Conservation (phyloP, 108 stramenopile species). For the Discostella pseudostelligera region DNA sequence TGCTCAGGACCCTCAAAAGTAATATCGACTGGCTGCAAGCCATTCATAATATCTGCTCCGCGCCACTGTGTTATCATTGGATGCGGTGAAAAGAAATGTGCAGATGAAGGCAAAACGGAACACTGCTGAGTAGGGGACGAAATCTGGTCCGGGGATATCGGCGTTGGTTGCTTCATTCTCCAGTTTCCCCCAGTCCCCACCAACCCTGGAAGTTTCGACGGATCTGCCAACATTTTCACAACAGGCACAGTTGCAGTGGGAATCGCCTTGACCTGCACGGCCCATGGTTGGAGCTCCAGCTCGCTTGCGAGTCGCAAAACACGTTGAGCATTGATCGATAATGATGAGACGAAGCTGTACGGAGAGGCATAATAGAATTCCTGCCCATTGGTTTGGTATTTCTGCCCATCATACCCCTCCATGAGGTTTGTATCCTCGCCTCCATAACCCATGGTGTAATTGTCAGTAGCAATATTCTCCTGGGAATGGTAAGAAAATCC, state of each 20-base stretch:
- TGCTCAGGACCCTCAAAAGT: slow-evolving; percentile 93
- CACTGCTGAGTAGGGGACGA: slow-evolving; percentile 10
- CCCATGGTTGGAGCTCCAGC: slow-evolving; percentile 82
- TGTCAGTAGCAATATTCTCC: too few species aligned
- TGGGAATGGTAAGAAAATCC: slow-evolving; percentile 7
- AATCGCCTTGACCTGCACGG: slow-evolving; percentile 88
- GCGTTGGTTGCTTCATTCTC: slow-evolving; percentile 46
- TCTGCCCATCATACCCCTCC: slow-evolving; percentile 27
- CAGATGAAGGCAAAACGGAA: slow-evolving; percentile 25
- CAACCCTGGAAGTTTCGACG: slow-evolving; percentile 66
- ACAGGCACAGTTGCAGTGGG: slow-evolving; percentile 86
- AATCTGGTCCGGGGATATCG: slow-evolving; percentile 26
- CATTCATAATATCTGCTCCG: slow-evolving; percentile 86
- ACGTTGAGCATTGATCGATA: slow-evolving; percentile 72
- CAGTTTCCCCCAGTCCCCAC: slow-evolving; percentile 38
- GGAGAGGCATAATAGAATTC: slow-evolving; percentile 39
- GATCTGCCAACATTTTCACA: slow-evolving; percentile 86
- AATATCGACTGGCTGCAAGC: slow-evolving; percentile 87
- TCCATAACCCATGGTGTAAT: neutral
- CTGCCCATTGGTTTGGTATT: slow-evolving; percentile 35
- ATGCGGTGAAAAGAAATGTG: slow-evolving; percentile 36
- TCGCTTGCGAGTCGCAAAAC: slow-evolving; percentile 79
- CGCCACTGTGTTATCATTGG: slow-evolving; percentile 66
- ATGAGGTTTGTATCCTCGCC: slow-evolving; percentile 14
- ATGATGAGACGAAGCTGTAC: slow-evolving; percentile 43